phyloP scores from a whole-genome alignment of 2,329 filamentous ascomycete species.

The Penicillium hordei region DNA sequence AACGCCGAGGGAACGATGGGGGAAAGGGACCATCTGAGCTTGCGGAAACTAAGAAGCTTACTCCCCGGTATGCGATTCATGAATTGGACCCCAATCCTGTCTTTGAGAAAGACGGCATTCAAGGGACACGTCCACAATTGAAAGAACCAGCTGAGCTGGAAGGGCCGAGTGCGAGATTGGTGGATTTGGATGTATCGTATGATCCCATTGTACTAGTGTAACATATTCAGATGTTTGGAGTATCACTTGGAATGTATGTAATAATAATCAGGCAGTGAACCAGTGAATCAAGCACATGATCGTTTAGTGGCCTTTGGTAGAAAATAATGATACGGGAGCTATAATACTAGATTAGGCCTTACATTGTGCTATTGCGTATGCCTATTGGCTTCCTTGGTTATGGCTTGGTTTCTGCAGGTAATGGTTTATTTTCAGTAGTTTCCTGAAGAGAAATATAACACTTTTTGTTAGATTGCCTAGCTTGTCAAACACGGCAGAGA shows the following conservation, averaged over 20 bases:
- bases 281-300: neutral
- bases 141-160: neutral
- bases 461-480: neutral
- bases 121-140: neutral
- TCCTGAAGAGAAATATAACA: neutral
- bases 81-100: neutral
- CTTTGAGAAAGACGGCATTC: neutral
- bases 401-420: neutral
- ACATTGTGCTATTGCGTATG: neutral
- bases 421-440: neutral
- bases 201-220: neutral
- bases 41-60: neutral
- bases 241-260: neutral
- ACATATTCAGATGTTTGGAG: neutral
- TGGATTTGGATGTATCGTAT: neutral
- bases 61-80: neutral
- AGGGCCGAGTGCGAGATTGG: neutral
- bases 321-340: neutral
- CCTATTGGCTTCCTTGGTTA: no score
- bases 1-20: neutral
- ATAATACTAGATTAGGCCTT: neutral
- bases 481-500: neutral
- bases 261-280: neutral
- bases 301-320: neutral
- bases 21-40: neutral